Evolutionary conservation across 192 early-diverging fungal species (phyloP).

Genomic region (Spizellomyces punctatus): DNA sequence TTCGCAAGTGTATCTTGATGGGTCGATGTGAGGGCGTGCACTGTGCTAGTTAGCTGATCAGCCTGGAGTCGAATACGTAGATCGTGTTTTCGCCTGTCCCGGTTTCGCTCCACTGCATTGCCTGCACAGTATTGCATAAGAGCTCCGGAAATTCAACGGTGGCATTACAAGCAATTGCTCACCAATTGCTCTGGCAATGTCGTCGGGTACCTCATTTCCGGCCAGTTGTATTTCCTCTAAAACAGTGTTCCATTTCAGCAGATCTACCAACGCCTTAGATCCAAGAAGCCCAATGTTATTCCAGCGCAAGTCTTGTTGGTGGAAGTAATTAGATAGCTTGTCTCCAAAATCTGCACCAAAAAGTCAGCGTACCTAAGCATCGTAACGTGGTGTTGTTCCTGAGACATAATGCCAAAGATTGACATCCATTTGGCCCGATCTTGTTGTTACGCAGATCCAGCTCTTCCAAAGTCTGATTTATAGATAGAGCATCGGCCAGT

Average conservation of each 20-base stretch:
- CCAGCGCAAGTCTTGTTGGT: conserved; percentile 53
- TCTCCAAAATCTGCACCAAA: not conserved
- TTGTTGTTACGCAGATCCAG: conserved; percentile 66
- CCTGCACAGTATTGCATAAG: conserved; percentile 1
- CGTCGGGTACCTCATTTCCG: conserved; percentile 64
- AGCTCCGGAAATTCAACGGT: no score
- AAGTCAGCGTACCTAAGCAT: conserved; percentile 40
- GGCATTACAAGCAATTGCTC: not conserved
- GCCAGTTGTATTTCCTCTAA: conserved; percentile 46
- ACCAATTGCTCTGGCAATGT: conserved; percentile 36
- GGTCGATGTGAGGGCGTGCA: conserved; percentile 39
- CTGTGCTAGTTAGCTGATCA: conserved; percentile 40
- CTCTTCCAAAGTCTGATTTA: conserved; percentile 51
- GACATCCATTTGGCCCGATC: conserved; percentile 49
- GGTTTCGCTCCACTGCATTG: conserved; percentile 47
- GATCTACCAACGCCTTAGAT: conserved; percentile 49
- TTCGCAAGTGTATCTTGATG: conserved; percentile 45
- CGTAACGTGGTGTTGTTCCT: conserved; percentile 49
- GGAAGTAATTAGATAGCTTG: not conserved
- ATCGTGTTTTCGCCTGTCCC: conserved; percentile 31
- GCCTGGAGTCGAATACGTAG: conserved; percentile 35
- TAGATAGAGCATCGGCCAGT: conserved; percentile 53
- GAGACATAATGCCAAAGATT: conserved; percentile 45
- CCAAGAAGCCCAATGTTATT: conserved; percentile 58
- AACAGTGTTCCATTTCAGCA: conserved; percentile 50